A percentile compares a stretch with the other conserved stretches of the same genome.
phyloP scores from a whole-genome alignment of 2,329 filamentous ascomycete genomes.

The Clonostachys byssicola region DNA sequence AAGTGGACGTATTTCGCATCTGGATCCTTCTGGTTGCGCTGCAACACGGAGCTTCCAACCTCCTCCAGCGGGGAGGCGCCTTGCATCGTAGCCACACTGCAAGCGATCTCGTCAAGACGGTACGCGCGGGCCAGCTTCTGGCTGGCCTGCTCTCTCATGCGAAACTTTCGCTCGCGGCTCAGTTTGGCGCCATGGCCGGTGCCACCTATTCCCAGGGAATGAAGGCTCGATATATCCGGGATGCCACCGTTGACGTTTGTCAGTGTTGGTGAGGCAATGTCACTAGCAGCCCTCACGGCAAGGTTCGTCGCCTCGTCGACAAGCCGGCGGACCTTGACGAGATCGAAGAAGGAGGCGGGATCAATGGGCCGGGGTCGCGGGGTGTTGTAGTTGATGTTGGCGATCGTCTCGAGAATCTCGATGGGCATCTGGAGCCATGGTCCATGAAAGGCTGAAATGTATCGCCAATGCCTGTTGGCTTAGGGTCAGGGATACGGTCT shows the following conservation, averaged over 20 bases:
- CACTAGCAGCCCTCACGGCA: conserved; percentile 72
- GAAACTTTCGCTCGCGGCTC: conserved; percentile 71
- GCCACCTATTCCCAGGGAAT: conserved; percentile 24
- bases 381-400: conserved; percentile 75
- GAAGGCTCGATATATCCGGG: conserved; percentile 9
- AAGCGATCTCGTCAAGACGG: conserved; percentile 76
- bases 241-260: conserved; percentile 45
- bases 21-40: conserved; percentile 60
- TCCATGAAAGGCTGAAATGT: conserved; percentile 79
- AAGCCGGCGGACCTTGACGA: conserved; percentile 75
- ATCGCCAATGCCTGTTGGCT: conserved; percentile 68
- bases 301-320: conserved; percentile 79
- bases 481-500: background rate
- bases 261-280: conserved; percentile 61
- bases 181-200: conserved; percentile 60
- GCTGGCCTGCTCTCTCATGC: conserved; percentile 77
- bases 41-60: conserved; percentile 68
- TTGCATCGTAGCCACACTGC: conserved; percentile 81
- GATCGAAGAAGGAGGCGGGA: conserved; percentile 76
- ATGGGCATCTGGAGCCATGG: conserved; percentile 78
- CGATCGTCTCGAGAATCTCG: conserved; percentile 74
- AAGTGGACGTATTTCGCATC: conserved; percentile 89
- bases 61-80: conserved; percentile 73
- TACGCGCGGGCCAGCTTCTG: conserved; percentile 76
- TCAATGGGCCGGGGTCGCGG: conserved; percentile 74